Base-by-base conservation (phyloP, 1,284 basidiomycete species). In the Moesziomyces parantarcticus region DNA sequence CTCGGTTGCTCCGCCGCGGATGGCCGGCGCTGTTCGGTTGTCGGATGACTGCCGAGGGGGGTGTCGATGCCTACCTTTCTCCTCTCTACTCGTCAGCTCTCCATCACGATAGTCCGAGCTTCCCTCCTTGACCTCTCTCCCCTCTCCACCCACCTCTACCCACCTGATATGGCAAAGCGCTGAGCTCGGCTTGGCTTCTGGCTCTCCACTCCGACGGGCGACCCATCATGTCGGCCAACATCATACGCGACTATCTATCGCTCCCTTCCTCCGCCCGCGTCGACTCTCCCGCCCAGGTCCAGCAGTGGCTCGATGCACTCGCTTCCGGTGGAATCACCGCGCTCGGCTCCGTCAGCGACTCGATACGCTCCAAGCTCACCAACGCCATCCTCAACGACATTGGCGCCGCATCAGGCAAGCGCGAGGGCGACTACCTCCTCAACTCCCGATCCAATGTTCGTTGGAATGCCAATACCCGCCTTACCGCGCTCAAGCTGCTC, bases 401-500 rank as follows among this genome's bases (percentile, higher is more conserved):
- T 7, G 46, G 48, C 42, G 34, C 50, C 23, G 71, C 66, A 21
- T 69, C 71, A 26, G 71, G 71, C 7, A 51, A 43, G 6, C 58
- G 71, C 9, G 47, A 66, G 23, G 66, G 61, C 16, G 58, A 62
- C 52, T 58, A 49, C 23, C 55, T 69, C 8, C 61, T 67, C 56
- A 74, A 74, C 26, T 36, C 48, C 5, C 43, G 71, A 11, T 32
- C 26, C 36, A 23, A 55, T n/a, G 52, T 50, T 16, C 55, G 58
- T 2, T 74, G 71, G 71, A 53, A 61, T 21, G 29, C 71, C 20
- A 22, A 49, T 9, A 55, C 42, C 5, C 64, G 76, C 13, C 54
- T 77, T 5, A 53, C 60, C 9, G 69, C 75, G 23, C 55, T 77
- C 47, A 60, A 54, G 43, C 26, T 69, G 9, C 73, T 79, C 54